Evolutionary conservation across 2,329 filamentous ascomycete species (phyloP), one percentile per base, ranked within the genome.

Genomic region (Pseudogymnoascus sp.): DNA sequence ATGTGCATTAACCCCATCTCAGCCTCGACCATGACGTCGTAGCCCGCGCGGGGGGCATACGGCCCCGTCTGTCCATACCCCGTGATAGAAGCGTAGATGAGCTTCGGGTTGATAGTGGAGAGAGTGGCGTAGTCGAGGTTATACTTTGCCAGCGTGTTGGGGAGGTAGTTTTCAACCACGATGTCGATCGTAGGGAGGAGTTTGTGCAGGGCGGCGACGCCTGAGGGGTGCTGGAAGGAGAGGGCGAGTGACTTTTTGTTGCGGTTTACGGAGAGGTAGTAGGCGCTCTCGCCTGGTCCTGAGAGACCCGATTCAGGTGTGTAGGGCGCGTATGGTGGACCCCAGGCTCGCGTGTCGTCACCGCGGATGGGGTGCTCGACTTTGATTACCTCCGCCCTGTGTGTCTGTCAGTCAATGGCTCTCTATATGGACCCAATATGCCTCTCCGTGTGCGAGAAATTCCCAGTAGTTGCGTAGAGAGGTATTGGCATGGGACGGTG

Each of bases 1-100:
- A 99, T 97, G 77, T 99, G 95, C 95, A 99, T 99, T 63, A 99
- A 78, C 0, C 95, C 95, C 77, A 99, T 93, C 74, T 97, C 95
- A 65, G 95, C 95, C 79, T 99, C 95, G 10, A 99, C 93, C 93
- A 99, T 99, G 69, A 99, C 95, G 76, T 99, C 95, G 80, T 99
- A 99, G 4, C 95, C 95, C 3, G 95, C 92, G 13, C 95, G 84
- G 67, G 87, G 84, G 5, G 88, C 86, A 75, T 96, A 96, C 0
- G 95, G 95, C 0, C 95, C 95, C 1, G 90, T 96, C 74, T 99
- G 95, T 1, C 95, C 95, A 72, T 97, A 99, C 0, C 95, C 95
- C 0, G 95, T 99, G 70, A 99, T 96, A 69, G 91, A 96, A 13
- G 93, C 92, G 73, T 99, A 99, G 68, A 99, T 90, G 56, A 99